Conservation (phyloP, 495 filamentous ascomycete genomes). For the Pseudotulostoma volvatum region DNA sequence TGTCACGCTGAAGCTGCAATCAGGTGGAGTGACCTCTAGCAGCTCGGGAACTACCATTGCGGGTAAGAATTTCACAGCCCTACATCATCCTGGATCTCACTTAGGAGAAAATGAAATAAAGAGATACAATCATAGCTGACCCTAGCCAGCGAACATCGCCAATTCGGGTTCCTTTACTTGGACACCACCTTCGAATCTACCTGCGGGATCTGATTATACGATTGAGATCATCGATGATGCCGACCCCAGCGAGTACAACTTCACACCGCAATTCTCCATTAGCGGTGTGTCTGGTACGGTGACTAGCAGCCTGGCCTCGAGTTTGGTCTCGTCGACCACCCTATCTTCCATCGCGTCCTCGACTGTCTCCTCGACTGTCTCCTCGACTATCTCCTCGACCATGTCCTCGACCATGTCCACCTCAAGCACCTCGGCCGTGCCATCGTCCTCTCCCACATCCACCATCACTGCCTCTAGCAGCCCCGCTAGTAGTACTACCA, state of each 20-base stretch:
- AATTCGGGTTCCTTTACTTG: constrained; percentile 45
- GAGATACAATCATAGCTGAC: no score
- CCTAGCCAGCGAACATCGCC: constrained; percentile 28
- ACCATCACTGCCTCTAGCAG: constrained; percentile 4
- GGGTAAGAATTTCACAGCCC: constrained; percentile 28
- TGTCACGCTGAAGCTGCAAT: constrained; percentile 37
- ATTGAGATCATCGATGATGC: constrained; percentile 39
- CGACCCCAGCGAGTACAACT: constrained; percentile 34
- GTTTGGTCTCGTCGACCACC: constrained; percentile 8
- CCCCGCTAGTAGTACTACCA: constrained; percentile 6
- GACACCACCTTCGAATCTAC: constrained; percentile 28
- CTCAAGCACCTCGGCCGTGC: constrained; percentile 8
- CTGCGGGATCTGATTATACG: constrained; percentile 36
- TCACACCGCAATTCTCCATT: constrained; percentile 41
- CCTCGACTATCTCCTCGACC: constrained; percentile 31
- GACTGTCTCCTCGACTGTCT: constrained; percentile 39
- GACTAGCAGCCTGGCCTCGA: constrained; percentile 17
- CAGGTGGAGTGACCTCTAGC: constrained; percentile 29
- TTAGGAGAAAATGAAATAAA: no score
- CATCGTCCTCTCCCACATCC: constrained; percentile 8
- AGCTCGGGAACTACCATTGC: constrained; percentile 31
- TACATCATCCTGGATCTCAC: no score
- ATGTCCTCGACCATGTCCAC: constrained; percentile 21
- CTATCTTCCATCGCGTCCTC: constrained; percentile 7
- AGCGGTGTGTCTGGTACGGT: constrained; percentile 28